Evolutionary conservation across 1,284 basidiomycete genomes (phyloP), one percentile per base, ranked within the genome.

Genomic region (Gymnopus androsaceus): DNA sequence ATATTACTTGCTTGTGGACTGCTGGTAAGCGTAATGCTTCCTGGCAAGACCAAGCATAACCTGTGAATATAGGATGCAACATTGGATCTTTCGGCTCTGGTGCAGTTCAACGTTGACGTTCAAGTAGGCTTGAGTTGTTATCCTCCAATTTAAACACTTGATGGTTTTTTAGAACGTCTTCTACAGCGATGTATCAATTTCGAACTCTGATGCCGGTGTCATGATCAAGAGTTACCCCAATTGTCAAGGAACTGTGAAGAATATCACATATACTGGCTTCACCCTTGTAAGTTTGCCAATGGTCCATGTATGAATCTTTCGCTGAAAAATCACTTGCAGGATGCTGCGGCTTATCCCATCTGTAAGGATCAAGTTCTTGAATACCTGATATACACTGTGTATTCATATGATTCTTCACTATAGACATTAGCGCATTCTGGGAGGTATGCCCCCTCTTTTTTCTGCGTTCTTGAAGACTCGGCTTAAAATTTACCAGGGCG

Each of bases 181-280:
- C 8, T 62, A 65, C 57, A 55, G 40, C 34, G 51, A 64, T 56
- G 62, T 65, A 3, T 62, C 65, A 3, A 54, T 66, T 14, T 61
- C 59, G 12, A 59, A 61, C 61, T 61, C 60, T 19, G 61, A 59
- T 25, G 56, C 64, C 4, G 63, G 63, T 8, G 47, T 63, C 21
- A 61, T 60, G 60, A 61, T 63, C 38, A 63, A 62, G 48, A 55
- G 54, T 31, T 66, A 64, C 46, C 64, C 64, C 12, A 63, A 62
- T 44, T 59, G 60, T 30, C 50, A 58, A n/a, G 63, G 63, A 2
- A 59, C 54, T 11, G 63, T 64, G 19, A 63, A 59, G 52, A 61
- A 66, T 25, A 51, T 64, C 21, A 57, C 59, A 14, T 64, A 64
- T 40, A 57, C 34, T 28, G 51, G 42, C 9, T 53, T 53, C 23